phyloP scores from a whole-genome alignment of 441 rosid genomes.

The Adansonia grandidieri region DNA sequence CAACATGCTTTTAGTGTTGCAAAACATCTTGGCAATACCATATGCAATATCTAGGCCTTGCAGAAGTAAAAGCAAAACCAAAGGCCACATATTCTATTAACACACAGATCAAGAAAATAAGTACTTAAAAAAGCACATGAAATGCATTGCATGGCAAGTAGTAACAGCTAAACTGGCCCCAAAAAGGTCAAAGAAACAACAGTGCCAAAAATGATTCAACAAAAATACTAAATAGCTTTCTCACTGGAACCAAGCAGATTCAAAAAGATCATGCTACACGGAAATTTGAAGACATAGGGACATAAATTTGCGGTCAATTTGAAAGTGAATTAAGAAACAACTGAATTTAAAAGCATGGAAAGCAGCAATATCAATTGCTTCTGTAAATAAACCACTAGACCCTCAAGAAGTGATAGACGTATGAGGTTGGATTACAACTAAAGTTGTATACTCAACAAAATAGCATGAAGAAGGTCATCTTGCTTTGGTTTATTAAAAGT shows the following conservation, averaged over 20 bases:
- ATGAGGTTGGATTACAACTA: neutral
- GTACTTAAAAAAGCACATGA: neutral
- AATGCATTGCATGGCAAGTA: neutral
- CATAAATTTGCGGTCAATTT: neutral
- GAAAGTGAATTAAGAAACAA: neutral
- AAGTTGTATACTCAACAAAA: neutral
- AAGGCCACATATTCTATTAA: neutral
- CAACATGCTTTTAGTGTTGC: neutral
- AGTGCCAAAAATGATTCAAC: conserved; percentile 4
- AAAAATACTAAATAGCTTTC: conserved; percentile 3
- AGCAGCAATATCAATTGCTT: conserved; percentile 3
- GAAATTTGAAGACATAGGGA: neutral
- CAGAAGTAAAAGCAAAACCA: neutral
- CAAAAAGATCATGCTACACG: neutral
- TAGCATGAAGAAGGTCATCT: conserved; percentile 3
- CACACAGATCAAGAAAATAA: neutral
- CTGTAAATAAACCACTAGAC: conserved; percentile 10
- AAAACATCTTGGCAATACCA: neutral
- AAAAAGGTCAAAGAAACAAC: neutral
- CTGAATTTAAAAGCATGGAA: neutral
- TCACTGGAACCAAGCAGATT: neutral
- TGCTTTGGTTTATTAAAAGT: conserved; percentile 25
- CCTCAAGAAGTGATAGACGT: conserved; percentile 1
- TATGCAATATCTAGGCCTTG: neutral
- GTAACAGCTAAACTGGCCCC: neutral